These are phyloP conservation scores for Vaccinium macrocarpon DNA, from an alignment of 148 eudicot genomes.

Conservation along the genomic window DNA sequence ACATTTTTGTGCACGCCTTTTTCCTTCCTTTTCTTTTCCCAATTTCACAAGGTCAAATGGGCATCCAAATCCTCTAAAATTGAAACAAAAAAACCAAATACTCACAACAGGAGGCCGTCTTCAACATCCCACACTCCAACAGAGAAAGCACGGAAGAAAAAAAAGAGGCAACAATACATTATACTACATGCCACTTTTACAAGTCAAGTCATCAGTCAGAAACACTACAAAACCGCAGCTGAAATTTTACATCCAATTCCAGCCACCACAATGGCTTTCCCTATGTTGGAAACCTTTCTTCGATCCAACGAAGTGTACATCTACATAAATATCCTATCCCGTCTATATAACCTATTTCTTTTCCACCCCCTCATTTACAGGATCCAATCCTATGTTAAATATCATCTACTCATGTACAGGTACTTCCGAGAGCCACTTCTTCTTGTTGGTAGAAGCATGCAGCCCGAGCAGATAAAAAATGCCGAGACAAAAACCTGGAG, in stretches of 20 bases:
- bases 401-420: constrained; percentile 33
- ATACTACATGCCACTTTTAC: not conserved
- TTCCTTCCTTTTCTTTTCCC: not conserved
- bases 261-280: constrained; percentile 38
- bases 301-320: constrained; percentile 23
- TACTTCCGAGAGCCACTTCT: constrained; percentile 15
- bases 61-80: not conserved
- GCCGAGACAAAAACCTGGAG: not conserved
- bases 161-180: not conserved
- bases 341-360: constrained; percentile 27
- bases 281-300: not conserved
- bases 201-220: constrained; percentile 24
- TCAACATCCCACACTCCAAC: not conserved
- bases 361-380: constrained; percentile 42
- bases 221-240: constrained; percentile 48
- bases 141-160: not conserved
- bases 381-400: constrained; percentile 28
- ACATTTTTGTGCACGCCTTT: not conserved
- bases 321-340: constrained; percentile 35
- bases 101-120: not conserved
- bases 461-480: constrained; percentile 9
- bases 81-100: not conserved
- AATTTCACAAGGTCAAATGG: not conserved
- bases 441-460: constrained; percentile 19
- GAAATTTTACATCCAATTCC: constrained; percentile 25